phyloP scores from a whole-genome alignment of 73 alveolate genomes.

The Urostyla sp. region DNA sequence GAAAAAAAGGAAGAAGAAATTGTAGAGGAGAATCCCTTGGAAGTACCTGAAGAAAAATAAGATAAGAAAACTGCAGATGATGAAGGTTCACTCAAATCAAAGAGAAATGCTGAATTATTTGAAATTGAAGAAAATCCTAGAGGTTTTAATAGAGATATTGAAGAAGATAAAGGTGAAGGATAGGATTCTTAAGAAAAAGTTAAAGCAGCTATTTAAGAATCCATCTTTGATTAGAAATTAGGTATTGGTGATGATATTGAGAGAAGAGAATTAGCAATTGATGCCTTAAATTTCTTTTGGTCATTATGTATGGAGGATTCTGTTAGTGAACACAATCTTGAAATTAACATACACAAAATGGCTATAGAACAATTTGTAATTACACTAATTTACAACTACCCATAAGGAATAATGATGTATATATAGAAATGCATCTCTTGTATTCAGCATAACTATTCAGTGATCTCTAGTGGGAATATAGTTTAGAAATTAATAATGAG shows the following conservation, averaged over 20 bases:
- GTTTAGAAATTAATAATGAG: conserved; percentile 37
- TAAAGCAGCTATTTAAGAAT: not conserved
- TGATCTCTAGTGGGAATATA: conserved; percentile 35
- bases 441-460: conserved; percentile 55
- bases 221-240: conserved; percentile 9
- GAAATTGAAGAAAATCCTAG: not conserved
- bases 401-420: conserved; percentile 49
- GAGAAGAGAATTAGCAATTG: conserved; percentile 24
- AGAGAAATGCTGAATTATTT: not conserved
- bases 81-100: conserved; percentile 42
- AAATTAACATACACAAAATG: conserved; percentile 46
- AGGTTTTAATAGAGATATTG: conserved; percentile 10
- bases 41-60: conserved; percentile 50
- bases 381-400: conserved; percentile 48
- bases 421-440: conserved; percentile 64
- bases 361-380: conserved; percentile 63
- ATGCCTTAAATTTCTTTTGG: conserved; percentile 64
- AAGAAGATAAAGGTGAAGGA: conserved; percentile 51
- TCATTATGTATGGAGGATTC: conserved; percentile 52
- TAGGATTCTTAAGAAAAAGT: conserved; percentile 3
- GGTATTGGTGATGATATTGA: conserved; percentile 24
- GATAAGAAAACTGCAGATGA: conserved; percentile 68
- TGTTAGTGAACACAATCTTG: conserved; percentile 36
- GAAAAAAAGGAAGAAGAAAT: conserved; percentile 15
- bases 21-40: conserved; percentile 44